phyloP scores from a whole-genome alignment of 2,329 filamentous ascomycete genomes.

The Nemania bipapillata region DNA sequence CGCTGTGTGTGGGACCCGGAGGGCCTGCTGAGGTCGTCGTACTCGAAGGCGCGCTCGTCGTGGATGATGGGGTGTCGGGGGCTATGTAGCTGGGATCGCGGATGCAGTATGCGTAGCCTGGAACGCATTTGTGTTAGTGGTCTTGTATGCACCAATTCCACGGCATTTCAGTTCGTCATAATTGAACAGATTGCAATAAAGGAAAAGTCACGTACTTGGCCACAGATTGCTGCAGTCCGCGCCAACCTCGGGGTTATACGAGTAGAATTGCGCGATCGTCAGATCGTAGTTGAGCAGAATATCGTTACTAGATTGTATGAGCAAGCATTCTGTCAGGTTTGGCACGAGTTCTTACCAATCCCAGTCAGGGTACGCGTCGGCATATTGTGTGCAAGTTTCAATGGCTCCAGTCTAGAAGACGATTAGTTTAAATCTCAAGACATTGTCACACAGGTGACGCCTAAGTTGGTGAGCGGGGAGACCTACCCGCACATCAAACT shows the following conservation, averaged over 20 bases:
- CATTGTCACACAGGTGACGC: too few relatives aligned
- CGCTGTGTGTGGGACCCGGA: not conserved
- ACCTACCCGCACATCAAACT: not conserved
- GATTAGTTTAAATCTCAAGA: not conserved
- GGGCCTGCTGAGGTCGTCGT: not conserved
- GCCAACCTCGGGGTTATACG: constrained; percentile 2
- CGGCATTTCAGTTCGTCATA: not conserved
- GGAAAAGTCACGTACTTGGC: not conserved
- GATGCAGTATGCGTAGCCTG: constrained; percentile 8
- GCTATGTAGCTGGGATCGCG: not conserved
- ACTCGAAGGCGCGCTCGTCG: not conserved
- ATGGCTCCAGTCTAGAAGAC: not conserved
- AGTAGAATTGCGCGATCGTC: constrained; percentile 3
- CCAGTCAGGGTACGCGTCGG: constrained; percentile 9
- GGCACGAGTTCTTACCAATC: not conserved
- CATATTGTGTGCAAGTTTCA: not conserved
- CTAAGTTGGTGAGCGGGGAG: not conserved
- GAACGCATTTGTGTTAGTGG: not conserved
- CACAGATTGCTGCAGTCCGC: not conserved
- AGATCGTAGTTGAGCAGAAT: constrained; percentile 1
- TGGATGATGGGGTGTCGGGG: not conserved
- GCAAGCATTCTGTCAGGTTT: not conserved
- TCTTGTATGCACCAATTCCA: not conserved
- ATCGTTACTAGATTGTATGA: not conserved
- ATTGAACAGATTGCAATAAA: not conserved